Evolutionary conservation across 257 asterid genomes (phyloP), one percentile per base, ranked within the genome.

Genomic region (Eustoma russellianum): DNA sequence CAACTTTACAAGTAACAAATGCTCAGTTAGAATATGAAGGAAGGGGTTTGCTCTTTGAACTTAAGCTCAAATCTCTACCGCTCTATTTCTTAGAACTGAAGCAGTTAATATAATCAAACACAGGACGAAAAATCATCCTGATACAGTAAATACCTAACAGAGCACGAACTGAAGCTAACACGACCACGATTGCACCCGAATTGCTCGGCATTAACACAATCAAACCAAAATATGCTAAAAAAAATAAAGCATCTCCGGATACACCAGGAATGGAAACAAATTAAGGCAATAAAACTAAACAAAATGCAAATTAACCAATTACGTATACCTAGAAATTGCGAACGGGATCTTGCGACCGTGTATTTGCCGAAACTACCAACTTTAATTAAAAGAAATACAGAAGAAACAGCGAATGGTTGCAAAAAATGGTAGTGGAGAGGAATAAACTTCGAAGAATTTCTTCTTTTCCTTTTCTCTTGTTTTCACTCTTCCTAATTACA

Each of bases 351-450:
- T 38, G 43, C 43, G 43, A 38, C 12, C 9, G 12, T 38, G 30
- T 38, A 38, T 38, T 38, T 38, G 43, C 43, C 5, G 5, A 38
- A 38, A 8, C 43, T 38, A 5, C 43, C 2, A 24, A 24, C 30
- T 24, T 24, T 4, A 8, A 38, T 38, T 38, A 11, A 38, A 8
- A 5, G 7, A 38, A 3, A 38, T 7, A 38, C 2, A 3, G 12
- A 38, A 38, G 43, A 38, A 38, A 8, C 12, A 38, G 43, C 2
- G 43, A 24, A 4, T 24, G 30, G 3, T 24, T 24, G 43, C 43
- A 24, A 45, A 18, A n/a, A 17, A 41, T 43, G 28, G 44, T 33
- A 50, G 53, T 33, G 48, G 57, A 49, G 45, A 30, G 38, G 50
- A 33, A 50, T 53, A 65, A 71, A 52, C 50, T 14, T 0, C 50